Evolutionary conservation across 1,284 basidiomycete species (phyloP).

Genomic region (Cutaneotrichosporon mucoides): DNA sequence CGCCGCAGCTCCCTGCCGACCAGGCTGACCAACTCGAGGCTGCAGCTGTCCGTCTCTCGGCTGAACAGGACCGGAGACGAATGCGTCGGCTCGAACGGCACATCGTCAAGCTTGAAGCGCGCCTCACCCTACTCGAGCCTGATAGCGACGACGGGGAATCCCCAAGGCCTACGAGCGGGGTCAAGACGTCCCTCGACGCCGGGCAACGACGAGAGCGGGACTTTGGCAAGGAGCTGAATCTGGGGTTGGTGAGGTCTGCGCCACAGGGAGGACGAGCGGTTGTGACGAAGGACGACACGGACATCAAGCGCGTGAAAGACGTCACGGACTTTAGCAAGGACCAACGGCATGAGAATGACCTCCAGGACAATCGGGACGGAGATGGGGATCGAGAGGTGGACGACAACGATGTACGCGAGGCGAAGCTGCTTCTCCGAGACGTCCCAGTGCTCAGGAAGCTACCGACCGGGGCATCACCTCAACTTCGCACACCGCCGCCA

Average conservation of each 20-base stretch:
- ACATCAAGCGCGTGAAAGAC: neutral
- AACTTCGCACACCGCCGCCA: neutral
- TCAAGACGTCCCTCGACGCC: neutral
- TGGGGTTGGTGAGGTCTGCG: neutral
- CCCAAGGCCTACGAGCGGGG: neutral
- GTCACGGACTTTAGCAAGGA: too few species aligned
- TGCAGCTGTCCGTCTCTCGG: neutral
- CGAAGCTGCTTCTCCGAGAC: neutral
- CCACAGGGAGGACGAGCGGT: too few species aligned
- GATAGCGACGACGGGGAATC: neutral
- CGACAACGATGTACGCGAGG: neutral
- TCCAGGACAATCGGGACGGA: neutral
- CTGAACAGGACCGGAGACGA: neutral
- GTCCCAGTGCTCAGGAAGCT: neutral
- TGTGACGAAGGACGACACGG: too few species aligned
- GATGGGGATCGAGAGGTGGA: neutral
- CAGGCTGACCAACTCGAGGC: neutral
- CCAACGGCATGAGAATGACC: neutral
- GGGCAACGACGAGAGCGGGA: neutral
- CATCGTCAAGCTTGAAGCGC: slow-evolving; percentile 1
- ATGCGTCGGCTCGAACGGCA: neutral
- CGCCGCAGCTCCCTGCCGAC: neutral
- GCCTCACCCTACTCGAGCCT: neutral
- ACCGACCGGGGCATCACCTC: neutral
- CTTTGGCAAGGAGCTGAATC: neutral